These are phyloP conservation scores for Rhizoclosmatium globosum DNA, from an alignment of 192 early-diverging fungal species.

Conservation along the genomic window DNA sequence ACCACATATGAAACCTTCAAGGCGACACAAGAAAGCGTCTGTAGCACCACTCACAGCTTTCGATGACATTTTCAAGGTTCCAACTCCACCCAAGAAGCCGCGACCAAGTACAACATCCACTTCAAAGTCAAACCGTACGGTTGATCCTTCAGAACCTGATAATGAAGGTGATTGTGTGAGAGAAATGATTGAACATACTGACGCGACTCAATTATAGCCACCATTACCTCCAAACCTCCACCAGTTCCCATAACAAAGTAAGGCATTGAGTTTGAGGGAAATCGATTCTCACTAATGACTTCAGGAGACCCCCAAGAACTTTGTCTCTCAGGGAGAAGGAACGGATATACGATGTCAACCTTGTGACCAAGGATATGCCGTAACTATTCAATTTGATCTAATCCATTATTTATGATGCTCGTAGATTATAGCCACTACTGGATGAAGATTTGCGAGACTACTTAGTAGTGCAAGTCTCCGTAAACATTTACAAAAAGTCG, in stretches of 20 bases:
- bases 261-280: no score
- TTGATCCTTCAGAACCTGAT: neutral
- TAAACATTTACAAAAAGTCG: slow-evolving; percentile 58
- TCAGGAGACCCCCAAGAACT: neutral
- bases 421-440: slow-evolving; percentile 55
- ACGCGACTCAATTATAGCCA: no score
- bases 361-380: slow-evolving; percentile 59
- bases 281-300: no score
- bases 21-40: neutral
- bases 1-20: neutral
- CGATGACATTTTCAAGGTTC: neutral
- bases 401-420: neutral
- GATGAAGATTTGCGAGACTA: slow-evolving; percentile 64
- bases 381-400: neutral
- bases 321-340: slow-evolving; percentile 47
- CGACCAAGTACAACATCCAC: neutral
- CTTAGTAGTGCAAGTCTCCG: slow-evolving; percentile 60
- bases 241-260: no score
- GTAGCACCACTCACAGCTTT: neutral
- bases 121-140: slow-evolving; percentile 6
- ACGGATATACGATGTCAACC: slow-evolving; percentile 63
- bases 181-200: no score
- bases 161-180: no score
- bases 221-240: no score
- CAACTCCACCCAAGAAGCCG: slow-evolving; percentile 17